Evolutionary conservation across 208 protist species (phyloP).

Genomic region (Angomonas deanei): DNA sequence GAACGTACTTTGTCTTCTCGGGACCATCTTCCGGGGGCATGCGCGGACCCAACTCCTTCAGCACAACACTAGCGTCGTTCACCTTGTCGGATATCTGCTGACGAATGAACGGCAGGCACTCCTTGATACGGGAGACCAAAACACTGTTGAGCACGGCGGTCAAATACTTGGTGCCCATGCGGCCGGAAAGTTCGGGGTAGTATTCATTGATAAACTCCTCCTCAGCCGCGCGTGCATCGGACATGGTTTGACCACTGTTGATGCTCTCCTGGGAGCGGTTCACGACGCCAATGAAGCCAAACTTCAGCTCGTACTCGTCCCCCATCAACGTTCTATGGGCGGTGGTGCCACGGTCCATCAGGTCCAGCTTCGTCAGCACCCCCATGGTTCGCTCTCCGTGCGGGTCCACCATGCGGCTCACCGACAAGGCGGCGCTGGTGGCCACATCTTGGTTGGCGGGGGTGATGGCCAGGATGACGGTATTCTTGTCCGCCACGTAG

Average conservation of each 20-base stretch:
- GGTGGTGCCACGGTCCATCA: neutral
- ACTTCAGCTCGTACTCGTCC: conserved; percentile 3
- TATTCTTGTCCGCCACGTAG: conserved; percentile 4
- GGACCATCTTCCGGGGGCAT: conserved; percentile 6
- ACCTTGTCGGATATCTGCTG: conserved; percentile 6
- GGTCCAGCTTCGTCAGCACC: conserved; percentile 6
- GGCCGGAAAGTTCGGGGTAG: conserved; percentile 1
- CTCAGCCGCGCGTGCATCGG: conserved; percentile 1
- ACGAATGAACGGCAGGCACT: neutral
- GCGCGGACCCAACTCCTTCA: neutral
- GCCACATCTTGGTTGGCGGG: conserved; percentile 4
- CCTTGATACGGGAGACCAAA: conserved; percentile 1
- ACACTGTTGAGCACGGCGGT: conserved; percentile 1
- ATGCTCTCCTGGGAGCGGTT: conserved; percentile 7
- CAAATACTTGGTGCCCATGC: conserved; percentile 1
- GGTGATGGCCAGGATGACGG: conserved; percentile 10
- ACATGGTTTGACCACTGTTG: conserved; percentile 1
- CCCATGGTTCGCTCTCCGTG: conserved; percentile 1
- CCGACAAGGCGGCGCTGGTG: neutral
- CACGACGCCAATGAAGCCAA: conserved; percentile 6
- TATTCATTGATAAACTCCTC: neutral
- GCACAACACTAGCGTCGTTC: neutral
- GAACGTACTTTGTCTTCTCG: neutral
- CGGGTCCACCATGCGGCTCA: neutral
- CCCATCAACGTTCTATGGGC: neutral